Conservation (phyloP, 164 flowering plant genomes). For the Annona squamosa region DNA sequence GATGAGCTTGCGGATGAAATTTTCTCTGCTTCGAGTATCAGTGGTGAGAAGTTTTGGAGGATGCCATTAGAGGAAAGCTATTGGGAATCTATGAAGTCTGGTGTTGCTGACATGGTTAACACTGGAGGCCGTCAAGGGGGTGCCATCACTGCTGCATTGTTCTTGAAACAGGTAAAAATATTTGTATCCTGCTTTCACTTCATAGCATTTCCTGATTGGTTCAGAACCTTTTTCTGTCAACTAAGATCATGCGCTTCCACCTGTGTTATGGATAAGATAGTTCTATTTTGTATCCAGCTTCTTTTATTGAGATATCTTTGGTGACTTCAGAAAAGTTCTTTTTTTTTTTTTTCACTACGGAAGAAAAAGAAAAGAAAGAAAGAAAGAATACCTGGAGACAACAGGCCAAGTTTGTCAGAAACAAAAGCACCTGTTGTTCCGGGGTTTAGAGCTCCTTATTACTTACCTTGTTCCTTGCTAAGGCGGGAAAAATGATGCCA, state of each 20-base stretch:
- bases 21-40: conserved; percentile 49
- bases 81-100: conserved; percentile 97
- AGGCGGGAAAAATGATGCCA: too few species aligned
- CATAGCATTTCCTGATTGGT: background rate
- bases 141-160: conserved; percentile 84
- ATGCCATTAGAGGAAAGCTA: conserved; percentile 95
- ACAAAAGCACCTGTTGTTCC: too few species aligned
- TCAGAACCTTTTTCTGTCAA: background rate
- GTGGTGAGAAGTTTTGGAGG: conserved; percentile 94
- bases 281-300: too few species aligned
- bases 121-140: conserved; percentile 91
- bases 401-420: too few species aligned
- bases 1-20: conserved; percentile 93
- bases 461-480: too few species aligned
- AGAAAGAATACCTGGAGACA: background rate
- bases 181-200: background rate
- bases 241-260: background rate
- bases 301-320: too few species aligned
- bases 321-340: too few species aligned
- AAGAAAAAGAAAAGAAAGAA: background rate
- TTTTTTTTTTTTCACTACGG: too few species aligned
- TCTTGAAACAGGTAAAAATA: conserved; percentile 76
- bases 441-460: too few species aligned
- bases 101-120: conserved; percentile 97
- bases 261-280: too few species aligned